Evolutionary conservation across 371 early-diverging fungal genomes (phyloP), one percentile per base, ranked within the genome.

Genomic region (Syncephalastrum contaminatum): DNA sequence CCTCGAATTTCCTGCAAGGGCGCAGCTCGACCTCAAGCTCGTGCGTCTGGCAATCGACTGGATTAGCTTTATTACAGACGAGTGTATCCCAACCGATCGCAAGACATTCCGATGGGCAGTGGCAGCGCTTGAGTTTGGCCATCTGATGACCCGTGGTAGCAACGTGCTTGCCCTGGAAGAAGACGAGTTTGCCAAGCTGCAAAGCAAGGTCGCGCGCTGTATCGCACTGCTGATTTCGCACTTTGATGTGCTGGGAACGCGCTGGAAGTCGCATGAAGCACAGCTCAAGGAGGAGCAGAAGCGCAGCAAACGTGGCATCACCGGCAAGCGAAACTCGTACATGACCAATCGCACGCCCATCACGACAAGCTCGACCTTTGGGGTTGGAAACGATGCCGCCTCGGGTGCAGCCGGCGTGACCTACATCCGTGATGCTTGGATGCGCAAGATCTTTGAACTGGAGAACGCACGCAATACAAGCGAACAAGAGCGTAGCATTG

Each of bases 81-180:
- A 90, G 53, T 92, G 91, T 59, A 80, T 81, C 48, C 88, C 88
- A 0, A 84, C 84, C 4, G 90, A 91, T 48, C 74, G 87, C 22
- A 88, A 86, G 60, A 95, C 94, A 0, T 91, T 92, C 77, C 82
- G 91, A 22, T 95, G 95, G 95, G 90, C 90, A 2, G 88, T 95
- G 27, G 73, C 85, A 48, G 93, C 94, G 1, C 79, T 95, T 4
- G 91, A 93, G 63, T 90, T 90, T 62, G 86, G 89, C 0, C 89
- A 91, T 83, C 66, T 80, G 15, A 83, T 88, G 72, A 88, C 89
- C 49, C 79, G 85, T 18, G 89, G 88, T 60, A 45, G 59, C 61
- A 53, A 72, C 49, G 62, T 76, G 45, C 55, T 76, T 62, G 56
- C 70, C 44, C 69, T 76, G n/a, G 42, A 53, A 21, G 58, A 64